Evolutionary conservation across 805 yeast species (phyloP).

Genomic region (Starmerella etchellsii): DNA sequence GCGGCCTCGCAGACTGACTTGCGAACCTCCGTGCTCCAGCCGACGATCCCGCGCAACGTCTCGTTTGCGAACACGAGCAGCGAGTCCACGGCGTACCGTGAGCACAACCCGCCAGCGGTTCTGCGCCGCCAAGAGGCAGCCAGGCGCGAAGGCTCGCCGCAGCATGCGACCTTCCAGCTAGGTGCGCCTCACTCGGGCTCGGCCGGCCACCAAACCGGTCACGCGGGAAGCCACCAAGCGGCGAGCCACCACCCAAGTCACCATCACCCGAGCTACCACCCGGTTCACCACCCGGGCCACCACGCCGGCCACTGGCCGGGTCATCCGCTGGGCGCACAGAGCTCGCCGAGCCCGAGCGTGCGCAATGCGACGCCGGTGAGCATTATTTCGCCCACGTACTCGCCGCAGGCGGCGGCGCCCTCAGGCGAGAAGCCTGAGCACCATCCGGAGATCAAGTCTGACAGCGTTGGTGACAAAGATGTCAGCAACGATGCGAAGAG

Average conservation of each 20-base stretch:
- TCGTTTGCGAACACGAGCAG: slow-evolving; percentile 17
- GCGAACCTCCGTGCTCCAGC: too few species aligned
- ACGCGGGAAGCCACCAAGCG: background rate
- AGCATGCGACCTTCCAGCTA: background rate
- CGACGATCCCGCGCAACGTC: slow-evolving; percentile 10
- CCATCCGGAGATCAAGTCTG: too few species aligned
- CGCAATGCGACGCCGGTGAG: background rate
- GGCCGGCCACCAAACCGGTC: background rate
- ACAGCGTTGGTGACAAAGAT: too few species aligned
- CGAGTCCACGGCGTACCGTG: slow-evolving; percentile 21
- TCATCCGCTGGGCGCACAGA: background rate
- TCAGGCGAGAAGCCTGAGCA: too few species aligned
- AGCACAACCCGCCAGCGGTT: slow-evolving; percentile 23
- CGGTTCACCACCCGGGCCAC: too few species aligned
- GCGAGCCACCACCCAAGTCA: background rate
- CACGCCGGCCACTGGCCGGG: too few species aligned
- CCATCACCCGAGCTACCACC: background rate
- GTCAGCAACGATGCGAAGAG: slow-evolving; percentile 24
- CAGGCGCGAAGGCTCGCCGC: slow-evolving; percentile 14
- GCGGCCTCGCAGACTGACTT: too few species aligned
- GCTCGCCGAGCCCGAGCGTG: background rate
- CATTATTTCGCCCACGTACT: background rate
- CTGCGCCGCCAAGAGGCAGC: slow-evolving; percentile 20
- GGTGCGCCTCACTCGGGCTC: background rate
- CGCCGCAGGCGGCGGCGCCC: background rate